Conservation (phyloP, 2,329 filamentous ascomycete species). For the Stachybotrys echinatus region DNA sequence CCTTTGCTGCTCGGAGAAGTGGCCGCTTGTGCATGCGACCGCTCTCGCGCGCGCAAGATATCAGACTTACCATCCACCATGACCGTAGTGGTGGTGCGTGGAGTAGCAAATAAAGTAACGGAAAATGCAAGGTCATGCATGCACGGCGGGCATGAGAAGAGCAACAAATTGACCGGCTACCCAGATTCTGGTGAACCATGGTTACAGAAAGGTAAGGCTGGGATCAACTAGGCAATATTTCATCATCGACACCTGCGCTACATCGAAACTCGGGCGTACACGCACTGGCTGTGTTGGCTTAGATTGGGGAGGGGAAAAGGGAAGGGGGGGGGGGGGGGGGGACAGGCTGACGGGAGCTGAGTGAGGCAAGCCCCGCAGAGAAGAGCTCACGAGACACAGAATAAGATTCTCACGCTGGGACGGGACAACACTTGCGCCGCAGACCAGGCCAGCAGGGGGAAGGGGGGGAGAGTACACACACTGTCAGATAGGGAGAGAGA, state of each 20-base stretch:
- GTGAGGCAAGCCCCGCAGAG: not conserved
- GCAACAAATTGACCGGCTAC: not conserved
- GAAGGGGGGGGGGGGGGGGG: not conserved
- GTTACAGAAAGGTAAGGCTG: too few species aligned
- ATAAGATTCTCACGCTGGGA: not conserved
- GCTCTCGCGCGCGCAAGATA: too few species aligned
- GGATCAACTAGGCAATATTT: too few species aligned
- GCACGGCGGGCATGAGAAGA: too few species aligned
- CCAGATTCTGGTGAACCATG: not conserved
- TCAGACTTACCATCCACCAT: not conserved
- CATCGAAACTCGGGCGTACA: too few species aligned
- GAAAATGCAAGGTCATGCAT: too few species aligned
- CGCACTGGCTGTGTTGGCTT: too few species aligned
- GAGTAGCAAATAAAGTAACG: too few species aligned
- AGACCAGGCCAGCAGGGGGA: not conserved
- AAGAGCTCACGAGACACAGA: not conserved
- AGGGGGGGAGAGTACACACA: too few species aligned
- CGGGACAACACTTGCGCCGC: not conserved
- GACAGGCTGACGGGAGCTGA: not conserved
- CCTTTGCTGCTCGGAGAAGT: not conserved
- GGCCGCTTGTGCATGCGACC: not conserved
- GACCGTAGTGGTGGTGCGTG: too few species aligned
- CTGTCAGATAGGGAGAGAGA: not conserved
- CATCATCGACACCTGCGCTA: not conserved
- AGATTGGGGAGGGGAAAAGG: too few species aligned